phyloP scores from a whole-genome alignment of 129 eudicot species.

The Lactuca saligna region DNA sequence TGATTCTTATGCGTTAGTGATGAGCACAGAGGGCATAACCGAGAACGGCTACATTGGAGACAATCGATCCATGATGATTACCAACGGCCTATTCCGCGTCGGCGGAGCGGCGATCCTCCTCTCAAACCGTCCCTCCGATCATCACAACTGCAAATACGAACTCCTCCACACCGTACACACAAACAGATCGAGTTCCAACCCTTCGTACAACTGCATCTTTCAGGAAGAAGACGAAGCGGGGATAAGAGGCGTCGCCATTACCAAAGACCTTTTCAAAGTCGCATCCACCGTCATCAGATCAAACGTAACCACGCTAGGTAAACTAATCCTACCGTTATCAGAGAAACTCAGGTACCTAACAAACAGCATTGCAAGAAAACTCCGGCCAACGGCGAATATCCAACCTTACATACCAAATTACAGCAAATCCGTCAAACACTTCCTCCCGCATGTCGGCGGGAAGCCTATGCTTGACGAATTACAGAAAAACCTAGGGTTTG shows the following conservation, averaged over 20 bases:
- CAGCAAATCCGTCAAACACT: conserved; percentile 37
- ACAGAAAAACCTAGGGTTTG: conserved; percentile 29
- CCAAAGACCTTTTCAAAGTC: conserved; percentile 36
- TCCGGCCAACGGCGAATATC: not conserved
- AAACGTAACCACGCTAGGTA: conserved; percentile 33
- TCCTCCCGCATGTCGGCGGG: conserved; percentile 54
- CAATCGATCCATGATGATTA: conserved; percentile 34
- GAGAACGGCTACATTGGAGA: conserved; percentile 39
- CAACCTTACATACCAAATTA: conserved; percentile 44
- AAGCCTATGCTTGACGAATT: conserved; percentile 40
- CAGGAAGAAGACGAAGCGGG: conserved; percentile 40
- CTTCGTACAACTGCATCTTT: conserved; percentile 39
- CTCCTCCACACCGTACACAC: conserved; percentile 44
- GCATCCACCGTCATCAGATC: conserved; percentile 34
- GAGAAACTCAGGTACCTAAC: conserved; percentile 29
- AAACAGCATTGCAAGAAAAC: conserved; percentile 14
- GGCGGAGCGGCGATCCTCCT: conserved; percentile 59
- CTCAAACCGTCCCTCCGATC: conserved; percentile 33
- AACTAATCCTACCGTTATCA: conserved; percentile 42
- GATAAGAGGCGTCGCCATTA: conserved; percentile 29
- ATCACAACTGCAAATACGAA: conserved; percentile 40
- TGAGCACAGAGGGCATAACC: conserved; percentile 47
- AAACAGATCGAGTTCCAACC: conserved; percentile 37
- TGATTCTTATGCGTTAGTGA: conserved; percentile 48
- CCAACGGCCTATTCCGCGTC: conserved; percentile 38